A percentile compares a stretch with the other conserved stretches of the same genome.
These are phyloP conservation scores for Rheum nobile DNA, from an alignment of 148 eudicot species.

Conservation along the genomic window DNA sequence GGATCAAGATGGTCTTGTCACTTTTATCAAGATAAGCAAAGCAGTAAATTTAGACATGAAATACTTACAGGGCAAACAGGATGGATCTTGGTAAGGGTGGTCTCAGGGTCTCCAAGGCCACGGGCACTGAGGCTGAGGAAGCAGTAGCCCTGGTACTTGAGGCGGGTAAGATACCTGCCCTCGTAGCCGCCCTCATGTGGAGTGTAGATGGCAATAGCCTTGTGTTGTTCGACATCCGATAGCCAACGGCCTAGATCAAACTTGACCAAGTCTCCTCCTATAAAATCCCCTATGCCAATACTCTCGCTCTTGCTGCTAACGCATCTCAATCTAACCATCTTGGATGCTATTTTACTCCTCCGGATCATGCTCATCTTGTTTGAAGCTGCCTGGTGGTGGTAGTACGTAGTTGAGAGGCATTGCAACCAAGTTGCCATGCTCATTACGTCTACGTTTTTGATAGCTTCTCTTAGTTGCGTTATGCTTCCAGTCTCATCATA, in stretches of 20 bases:
- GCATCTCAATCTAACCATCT: background rate
- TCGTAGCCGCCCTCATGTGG: conserved; percentile 96
- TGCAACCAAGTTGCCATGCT: conserved; percentile 1
- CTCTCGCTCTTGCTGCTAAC: conserved; percentile 4
- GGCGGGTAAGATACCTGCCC: conserved; percentile 67
- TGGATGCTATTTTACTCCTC: background rate
- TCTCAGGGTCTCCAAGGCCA: conserved; percentile 76
- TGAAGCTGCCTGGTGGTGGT: background rate
- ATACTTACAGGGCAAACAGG: conserved; percentile 86
- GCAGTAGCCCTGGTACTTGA: conserved; percentile 58
- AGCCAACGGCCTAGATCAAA: conserved; percentile 63
- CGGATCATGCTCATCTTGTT: background rate
- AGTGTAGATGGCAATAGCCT: conserved; percentile 65
- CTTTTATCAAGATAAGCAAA: too few relatives aligned
- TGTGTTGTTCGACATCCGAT: conserved; percentile 87
- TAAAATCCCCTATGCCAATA: conserved; percentile 47
- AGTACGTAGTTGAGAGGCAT: background rate
- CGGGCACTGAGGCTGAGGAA: conserved; percentile 79
- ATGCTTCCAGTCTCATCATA: background rate
- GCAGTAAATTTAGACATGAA: too few relatives aligned
- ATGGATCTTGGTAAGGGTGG: conserved; percentile 73
- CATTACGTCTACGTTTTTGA: background rate
- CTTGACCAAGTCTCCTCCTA: conserved; percentile 86
- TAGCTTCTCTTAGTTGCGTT: background rate
- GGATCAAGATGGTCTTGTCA: too few relatives aligned